A percentile compares a stretch with the other conserved stretches of the same genome.
These are phyloP conservation scores for Colletotrichum sp. DNA, from an alignment of 2,329 filamentous ascomycete genomes.

Conservation along the genomic window DNA sequence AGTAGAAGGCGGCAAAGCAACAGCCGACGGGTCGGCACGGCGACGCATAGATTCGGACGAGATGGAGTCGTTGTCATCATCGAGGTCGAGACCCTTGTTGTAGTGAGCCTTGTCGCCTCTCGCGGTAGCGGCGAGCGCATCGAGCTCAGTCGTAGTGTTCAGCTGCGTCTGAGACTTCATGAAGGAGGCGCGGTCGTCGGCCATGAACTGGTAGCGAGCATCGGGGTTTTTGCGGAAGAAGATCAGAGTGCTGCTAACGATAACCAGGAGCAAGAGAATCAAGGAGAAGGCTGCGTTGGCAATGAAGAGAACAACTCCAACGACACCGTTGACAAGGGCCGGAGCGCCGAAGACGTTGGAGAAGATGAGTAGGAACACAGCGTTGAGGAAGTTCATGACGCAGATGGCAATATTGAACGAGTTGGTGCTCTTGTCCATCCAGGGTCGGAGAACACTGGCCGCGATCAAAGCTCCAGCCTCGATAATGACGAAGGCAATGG, in stretches of 20 bases:
- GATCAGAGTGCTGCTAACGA: conserved; percentile 65
- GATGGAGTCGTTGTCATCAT: conserved; percentile 47
- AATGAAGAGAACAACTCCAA: conserved; percentile 89
- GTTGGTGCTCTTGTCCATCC: conserved; percentile 99
- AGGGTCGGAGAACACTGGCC: conserved; percentile 82
- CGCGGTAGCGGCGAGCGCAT: conserved; percentile 87
- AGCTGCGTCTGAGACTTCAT: conserved; percentile 94
- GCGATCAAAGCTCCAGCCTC: conserved; percentile 80
- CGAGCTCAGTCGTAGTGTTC: conserved; percentile 79
- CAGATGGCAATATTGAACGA: conserved; percentile 94
- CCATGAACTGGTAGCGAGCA: conserved; percentile 94
- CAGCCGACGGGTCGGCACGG: conserved; percentile 30
- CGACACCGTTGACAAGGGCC: conserved; percentile 81
- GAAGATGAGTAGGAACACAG: conserved; percentile 89
- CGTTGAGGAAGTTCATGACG: conserved; percentile 88
- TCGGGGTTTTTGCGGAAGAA: conserved; percentile 94
- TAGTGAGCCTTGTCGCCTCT: conserved; percentile 71
- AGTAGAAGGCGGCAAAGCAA: conserved; percentile 30
- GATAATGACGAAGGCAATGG: conserved; percentile 81
- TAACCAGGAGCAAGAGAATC: conserved; percentile 81
- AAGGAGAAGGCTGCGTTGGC: conserved; percentile 84
- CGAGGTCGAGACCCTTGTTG: conserved; percentile 41
- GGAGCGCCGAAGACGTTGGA: conserved; percentile 86
- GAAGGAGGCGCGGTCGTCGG: conserved; percentile 93
- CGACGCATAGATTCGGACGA: conserved; percentile 42